Evolutionary conservation across 148 eudicot genomes (phyloP), one percentile per base, ranked within the genome.

Genomic region (Heliamphora exappendiculata): DNA sequence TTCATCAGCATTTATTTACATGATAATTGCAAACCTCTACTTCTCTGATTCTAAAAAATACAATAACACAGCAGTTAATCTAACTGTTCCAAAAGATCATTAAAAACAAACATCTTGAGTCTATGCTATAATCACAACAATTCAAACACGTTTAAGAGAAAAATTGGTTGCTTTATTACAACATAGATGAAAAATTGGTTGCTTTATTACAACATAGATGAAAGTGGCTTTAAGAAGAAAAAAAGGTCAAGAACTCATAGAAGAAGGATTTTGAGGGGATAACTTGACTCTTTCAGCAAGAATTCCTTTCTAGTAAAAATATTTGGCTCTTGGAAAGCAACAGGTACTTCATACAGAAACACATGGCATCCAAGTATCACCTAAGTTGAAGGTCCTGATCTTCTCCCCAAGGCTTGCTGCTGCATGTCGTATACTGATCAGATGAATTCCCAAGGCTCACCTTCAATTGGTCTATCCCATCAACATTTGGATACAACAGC

Each of bases 321-420:
- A 47, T 13, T 60, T 29, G 20, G 37, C 22, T 59, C 49, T 54
- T 42, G 68, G 41, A 31, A 79, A 39, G 78, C 17, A 47, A 62
- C 29, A 17, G 49, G 31, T 19, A 54, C 16, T 31, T 70, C 12
- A 64, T 7, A 50, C 71, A 34, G 42, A 36, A 42, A 41, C 24
- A 36, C 3, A 7, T 16, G 55, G 59, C 33, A 33, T 34, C 37
- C 47, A 75, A 65, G 57, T 65, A 66, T 84, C 84, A 94, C 98
- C 98, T 91, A 63, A 94, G 89, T 66, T 91, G 98, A 78, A 90
- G 79, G 80, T 94, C 88, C 60, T 94, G 94, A 82, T 90, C 89
- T 74, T 83, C 91, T 72, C 91, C 90, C 98, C 98, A 94, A 64
- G 88, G 86, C 82, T 84, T 88, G 87, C 82, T 81, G 70, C 87